phyloP scores from a whole-genome alignment of 305 asterid species.

The Coffea humblotiana region DNA sequence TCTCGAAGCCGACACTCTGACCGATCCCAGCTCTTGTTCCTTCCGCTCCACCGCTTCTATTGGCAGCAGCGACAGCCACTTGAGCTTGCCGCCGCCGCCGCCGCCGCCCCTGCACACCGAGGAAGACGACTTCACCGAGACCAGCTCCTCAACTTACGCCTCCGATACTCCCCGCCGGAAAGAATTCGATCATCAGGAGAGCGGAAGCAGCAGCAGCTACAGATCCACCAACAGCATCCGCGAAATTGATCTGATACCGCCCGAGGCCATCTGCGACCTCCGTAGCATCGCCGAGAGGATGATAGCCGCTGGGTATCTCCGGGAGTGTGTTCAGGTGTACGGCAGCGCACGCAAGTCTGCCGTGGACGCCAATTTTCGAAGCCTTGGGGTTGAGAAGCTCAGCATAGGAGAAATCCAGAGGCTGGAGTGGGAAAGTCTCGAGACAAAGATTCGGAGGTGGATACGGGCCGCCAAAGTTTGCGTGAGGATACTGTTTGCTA shows the following conservation, averaged over 20 bases:
- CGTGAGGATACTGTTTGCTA: slow-evolving; percentile 57
- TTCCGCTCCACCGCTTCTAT: neutral
- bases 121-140: slow-evolving; percentile 13
- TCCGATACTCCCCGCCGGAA: slow-evolving; percentile 24
- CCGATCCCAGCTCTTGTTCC: slow-evolving; percentile 19
- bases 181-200: slow-evolving; percentile 60
- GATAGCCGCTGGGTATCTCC: slow-evolving; percentile 48
- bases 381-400: slow-evolving; percentile 55
- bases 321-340: slow-evolving; percentile 76
- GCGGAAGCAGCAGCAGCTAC: slow-evolving; percentile 50
- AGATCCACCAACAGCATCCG: slow-evolving; percentile 58
- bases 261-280: slow-evolving; percentile 59
- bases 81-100: neutral
- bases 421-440: slow-evolving; percentile 67
- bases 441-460: slow-evolving; percentile 77
- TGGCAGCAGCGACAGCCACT: slow-evolving; percentile 28
- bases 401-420: slow-evolving; percentile 77
- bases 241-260: slow-evolving; percentile 63
- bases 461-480: slow-evolving; percentile 63
- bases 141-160: neutral
- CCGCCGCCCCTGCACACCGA: neutral
- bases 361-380: slow-evolving; percentile 51
- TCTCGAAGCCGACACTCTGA: slow-evolving; percentile 42
- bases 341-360: slow-evolving; percentile 64
- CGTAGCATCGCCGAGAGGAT: slow-evolving; percentile 70